Evolutionary conservation across 805 yeast genomes (phyloP), one percentile per base, ranked within the genome.

Genomic region (Spencermartinsiella europaea): DNA sequence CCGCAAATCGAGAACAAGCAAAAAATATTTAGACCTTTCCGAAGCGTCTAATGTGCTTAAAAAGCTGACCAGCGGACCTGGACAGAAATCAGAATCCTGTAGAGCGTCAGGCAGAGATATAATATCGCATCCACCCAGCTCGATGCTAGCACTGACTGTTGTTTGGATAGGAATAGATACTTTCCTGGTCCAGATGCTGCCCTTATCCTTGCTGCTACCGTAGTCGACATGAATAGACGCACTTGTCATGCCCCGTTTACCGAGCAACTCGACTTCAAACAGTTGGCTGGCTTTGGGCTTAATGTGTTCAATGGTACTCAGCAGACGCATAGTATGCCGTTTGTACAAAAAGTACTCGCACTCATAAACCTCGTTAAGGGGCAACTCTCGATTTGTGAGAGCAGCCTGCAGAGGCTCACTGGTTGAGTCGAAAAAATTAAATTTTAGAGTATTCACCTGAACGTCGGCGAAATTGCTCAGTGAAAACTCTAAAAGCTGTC

Each of bases 91-190:
- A 28, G 14, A 21, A 21, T n/a, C 12, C n/a, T 28, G 4, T 15
- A 33, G 22, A 22, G 20, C 5, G 40, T 34, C 27, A 3, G 51
- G 48, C 16, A 52, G 38, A 1, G 60, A 89, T 14, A 87, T 64
- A 3, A 91, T 67, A 57, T 88, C 95, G 61, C 83, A 83, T 2
- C 86, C 81, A 1, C 83, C 81, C 2, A 87, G 63, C 53, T 85
- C 95, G 35, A 85, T 73, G 40, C 89, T 78, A 2, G 90, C 79
- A 51, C 80, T 74, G 1, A 87, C 86, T 0, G 91, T 77, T 2
- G 85, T 72, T 38, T 79, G 73, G 22, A 86, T 71, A 0, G 96
- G 91, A 2, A 88, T 74, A 12, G 75, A 76, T 12, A 89, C 65
- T 17, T 75, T 74, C 55, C 91, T 74, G 15, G 76, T 70, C 52